Percentiles rank a stretch among this genome's conserved stretches.
Conservation (phyloP, 2,329 filamentous ascomycete genomes). For the Fusarium robinianum region DNA sequence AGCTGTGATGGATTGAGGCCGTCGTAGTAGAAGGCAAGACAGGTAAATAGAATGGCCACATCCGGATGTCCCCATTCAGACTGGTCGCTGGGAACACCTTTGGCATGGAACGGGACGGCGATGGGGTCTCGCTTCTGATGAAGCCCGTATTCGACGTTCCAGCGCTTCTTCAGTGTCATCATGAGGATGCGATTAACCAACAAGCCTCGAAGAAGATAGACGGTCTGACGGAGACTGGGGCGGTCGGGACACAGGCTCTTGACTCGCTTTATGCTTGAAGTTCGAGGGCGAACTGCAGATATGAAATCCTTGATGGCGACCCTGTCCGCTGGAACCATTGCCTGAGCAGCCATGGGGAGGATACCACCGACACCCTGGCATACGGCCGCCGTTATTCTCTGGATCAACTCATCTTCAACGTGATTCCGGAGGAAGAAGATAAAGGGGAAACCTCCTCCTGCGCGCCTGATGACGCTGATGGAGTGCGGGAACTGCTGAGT, state of each 20-base stretch:
- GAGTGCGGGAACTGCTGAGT: conserved; percentile 39
- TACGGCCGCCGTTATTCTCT: conserved; percentile 27
- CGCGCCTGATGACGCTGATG: conserved; percentile 44
- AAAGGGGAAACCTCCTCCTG: conserved; percentile 46
- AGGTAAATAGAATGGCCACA: conserved; percentile 68
- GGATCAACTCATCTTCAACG: conserved; percentile 50
- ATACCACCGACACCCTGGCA: conserved; percentile 30
- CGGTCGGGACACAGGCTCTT: conserved; percentile 28
- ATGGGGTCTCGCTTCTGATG: conserved; percentile 61
- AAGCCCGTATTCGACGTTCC: conserved; percentile 69
- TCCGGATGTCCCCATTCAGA: conserved; percentile 73
- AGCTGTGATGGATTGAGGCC: conserved; percentile 58
- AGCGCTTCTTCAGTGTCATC: conserved; percentile 65
- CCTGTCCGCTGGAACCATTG: conserved; percentile 24
- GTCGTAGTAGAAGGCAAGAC: conserved; percentile 68
- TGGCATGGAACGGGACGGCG: conserved; percentile 54
- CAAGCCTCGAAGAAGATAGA: conserved; percentile 66
- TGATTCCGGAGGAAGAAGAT: conserved; percentile 58
- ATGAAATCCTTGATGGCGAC: conserved; percentile 36
- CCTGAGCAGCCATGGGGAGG: conserved; percentile 26
- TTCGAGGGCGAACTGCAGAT: conserved; percentile 15
- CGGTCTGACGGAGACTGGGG: conserved; percentile 26
- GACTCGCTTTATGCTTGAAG: conserved; percentile 14
- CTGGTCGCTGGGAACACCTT: conserved; percentile 62
- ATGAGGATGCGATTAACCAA: conserved; percentile 63